These are phyloP conservation scores for Citrus reticulata DNA, from an alignment of 345 rosid species.

Conservation along the genomic window DNA sequence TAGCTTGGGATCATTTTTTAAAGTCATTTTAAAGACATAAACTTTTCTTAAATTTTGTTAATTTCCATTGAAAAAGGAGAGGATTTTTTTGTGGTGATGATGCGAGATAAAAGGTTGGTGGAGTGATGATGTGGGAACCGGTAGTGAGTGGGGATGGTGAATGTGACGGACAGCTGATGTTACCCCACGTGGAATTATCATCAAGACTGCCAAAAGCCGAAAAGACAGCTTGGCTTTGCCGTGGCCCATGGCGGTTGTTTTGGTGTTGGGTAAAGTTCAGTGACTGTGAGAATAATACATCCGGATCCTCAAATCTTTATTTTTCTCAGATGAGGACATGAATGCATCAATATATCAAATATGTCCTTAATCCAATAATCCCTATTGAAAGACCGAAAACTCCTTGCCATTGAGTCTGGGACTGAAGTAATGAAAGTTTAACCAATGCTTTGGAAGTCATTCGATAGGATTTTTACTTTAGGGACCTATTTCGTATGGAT, in stretches of 20 bases:
- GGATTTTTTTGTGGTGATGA: neutral
- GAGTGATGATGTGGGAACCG: neutral
- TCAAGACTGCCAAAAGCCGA: neutral
- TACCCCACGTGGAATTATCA: neutral
- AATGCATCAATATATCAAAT: too few species aligned
- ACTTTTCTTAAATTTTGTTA: neutral
- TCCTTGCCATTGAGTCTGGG: too few species aligned
- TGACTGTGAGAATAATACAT: neutral
- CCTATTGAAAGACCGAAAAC: too few species aligned
- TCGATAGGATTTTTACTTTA: too few species aligned
- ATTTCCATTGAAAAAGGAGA: neutral
- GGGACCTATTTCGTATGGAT: neutral
- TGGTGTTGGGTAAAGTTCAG: neutral
- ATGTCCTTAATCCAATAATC: too few species aligned
- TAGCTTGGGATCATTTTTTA: neutral
- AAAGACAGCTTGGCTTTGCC: neutral
- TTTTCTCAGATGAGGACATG: too few species aligned
- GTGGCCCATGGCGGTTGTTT: neutral
- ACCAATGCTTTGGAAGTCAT: too few species aligned
- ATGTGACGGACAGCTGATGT: neutral
- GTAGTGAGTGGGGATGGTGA: too few species aligned
- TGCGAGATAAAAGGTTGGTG: neutral
- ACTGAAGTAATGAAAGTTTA: too few species aligned
- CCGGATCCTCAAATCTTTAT: neutral
- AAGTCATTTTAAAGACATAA: neutral